phyloP scores from a whole-genome alignment of 225 moss, liverwort and hornwort species.

The Antitrichia curtipendula region DNA sequence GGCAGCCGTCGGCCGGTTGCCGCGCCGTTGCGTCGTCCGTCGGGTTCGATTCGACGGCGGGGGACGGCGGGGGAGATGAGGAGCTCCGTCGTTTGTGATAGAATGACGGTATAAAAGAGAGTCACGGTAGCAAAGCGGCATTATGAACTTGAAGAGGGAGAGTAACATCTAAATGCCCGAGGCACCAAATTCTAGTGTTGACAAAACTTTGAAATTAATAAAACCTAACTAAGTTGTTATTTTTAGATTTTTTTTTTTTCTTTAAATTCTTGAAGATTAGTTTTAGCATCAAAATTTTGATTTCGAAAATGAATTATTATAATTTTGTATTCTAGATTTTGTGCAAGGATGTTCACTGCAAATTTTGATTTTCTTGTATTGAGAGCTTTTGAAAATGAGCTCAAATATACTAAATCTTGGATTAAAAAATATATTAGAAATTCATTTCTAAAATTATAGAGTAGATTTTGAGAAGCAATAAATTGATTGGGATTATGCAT shows the following conservation, averaged over 20 bases:
- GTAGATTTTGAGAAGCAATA: not conserved
- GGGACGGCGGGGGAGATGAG: not conserved
- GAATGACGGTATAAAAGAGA: not conserved
- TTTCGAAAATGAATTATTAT: not conserved
- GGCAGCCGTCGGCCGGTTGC: not conserved
- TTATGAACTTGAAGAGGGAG: not conserved
- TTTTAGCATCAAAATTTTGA: not conserved
- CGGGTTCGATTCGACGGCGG: not conserved
- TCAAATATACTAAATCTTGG: not conserved
- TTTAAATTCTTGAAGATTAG: not conserved
- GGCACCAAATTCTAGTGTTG: not conserved
- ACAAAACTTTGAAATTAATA: not conserved
- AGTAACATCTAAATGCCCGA: not conserved
- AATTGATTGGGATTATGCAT: not conserved
- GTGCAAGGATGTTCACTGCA: not conserved
- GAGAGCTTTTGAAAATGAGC: not conserved
- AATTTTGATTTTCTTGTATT: not conserved
- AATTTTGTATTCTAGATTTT: not conserved
- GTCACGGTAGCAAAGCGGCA: not conserved
- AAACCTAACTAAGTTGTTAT: accelerated
- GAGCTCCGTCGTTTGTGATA: not conserved
- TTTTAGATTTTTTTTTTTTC: not conserved
- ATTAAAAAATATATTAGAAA: not conserved
- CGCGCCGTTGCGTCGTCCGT: not conserved
- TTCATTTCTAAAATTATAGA: not conserved